These are phyloP conservation scores for Pyrenochaeta sp. DNA, from an alignment of 2,329 filamentous ascomycete genomes.

Conservation along the genomic window DNA sequence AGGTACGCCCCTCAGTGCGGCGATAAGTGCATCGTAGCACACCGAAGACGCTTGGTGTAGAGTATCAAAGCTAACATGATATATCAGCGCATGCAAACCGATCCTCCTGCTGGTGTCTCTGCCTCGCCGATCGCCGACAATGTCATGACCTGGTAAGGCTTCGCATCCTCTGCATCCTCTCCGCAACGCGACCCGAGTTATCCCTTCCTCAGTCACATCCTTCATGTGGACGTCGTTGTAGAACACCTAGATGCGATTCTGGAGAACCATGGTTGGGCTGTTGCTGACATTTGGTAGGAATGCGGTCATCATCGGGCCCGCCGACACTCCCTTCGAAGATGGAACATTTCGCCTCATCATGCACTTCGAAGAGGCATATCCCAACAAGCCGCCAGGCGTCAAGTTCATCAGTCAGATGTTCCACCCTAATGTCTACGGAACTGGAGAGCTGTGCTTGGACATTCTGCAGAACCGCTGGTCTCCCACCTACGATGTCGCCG, in stretches of 20 bases:
- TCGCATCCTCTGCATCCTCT: conserved; percentile 14
- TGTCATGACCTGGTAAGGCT: conserved; percentile 88
- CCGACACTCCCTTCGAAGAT: conserved; percentile 97
- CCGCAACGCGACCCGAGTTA: conserved; percentile 36
- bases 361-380: conserved; percentile 99
- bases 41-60: not conserved
- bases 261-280: too few species aligned
- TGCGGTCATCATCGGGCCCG: conserved; percentile 95
- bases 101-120: conserved; percentile 94
- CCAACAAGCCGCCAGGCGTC: conserved; percentile 96
- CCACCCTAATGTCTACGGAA: conserved; percentile 97
- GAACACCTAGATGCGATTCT: too few species aligned
- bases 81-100: conserved; percentile 93
- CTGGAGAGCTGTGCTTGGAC: conserved; percentile 93
- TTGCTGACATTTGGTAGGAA: conserved; percentile 70
- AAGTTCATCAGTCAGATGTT: conserved; percentile 99
- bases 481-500: conserved; percentile 97
- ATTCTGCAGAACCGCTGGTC: conserved; percentile 99
- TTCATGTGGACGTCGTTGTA: too few species aligned
- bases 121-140: conserved; percentile 95
- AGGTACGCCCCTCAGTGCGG: conserved; percentile 66
- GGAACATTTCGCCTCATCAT: conserved; percentile 97
- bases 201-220: not conserved
- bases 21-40: conserved; percentile 5
- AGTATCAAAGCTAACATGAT: conserved; percentile 15